Evolutionary conservation across 345 rosid species (phyloP).

Genomic region (Iberis pinnata): DNA sequence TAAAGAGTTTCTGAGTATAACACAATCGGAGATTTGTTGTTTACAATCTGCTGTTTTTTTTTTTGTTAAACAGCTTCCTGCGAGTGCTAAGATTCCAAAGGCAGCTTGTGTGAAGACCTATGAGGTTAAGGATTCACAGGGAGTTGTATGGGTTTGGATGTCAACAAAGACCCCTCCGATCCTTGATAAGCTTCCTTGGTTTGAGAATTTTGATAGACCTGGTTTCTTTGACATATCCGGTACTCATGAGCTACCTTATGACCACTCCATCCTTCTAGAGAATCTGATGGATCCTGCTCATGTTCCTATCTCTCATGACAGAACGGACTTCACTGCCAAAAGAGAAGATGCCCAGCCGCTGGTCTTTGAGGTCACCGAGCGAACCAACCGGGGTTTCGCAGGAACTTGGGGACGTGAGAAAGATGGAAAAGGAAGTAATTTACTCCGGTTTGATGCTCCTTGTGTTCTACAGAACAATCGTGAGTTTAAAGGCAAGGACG

Average conservation of each 20-base stretch:
- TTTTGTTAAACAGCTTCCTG: slow-evolving; percentile 49
- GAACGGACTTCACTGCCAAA: slow-evolving; percentile 78
- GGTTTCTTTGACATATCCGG: slow-evolving; percentile 66
- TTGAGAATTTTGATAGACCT: slow-evolving; percentile 71
- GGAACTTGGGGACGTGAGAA: slow-evolving; percentile 88
- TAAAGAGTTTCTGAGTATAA: not conserved
- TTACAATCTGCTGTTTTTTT: too few relatives aligned
- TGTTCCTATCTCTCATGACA: slow-evolving; percentile 83
- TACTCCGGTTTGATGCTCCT: slow-evolving; percentile 69
- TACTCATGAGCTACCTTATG: slow-evolving; percentile 87
- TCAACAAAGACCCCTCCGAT: slow-evolving; percentile 62
- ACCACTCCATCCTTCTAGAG: slow-evolving; percentile 89
- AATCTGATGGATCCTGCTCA: slow-evolving; percentile 99
- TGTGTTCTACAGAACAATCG: slow-evolving; percentile 73
- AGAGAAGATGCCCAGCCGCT: slow-evolving; percentile 88
- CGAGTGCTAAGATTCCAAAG: slow-evolving; percentile 70
- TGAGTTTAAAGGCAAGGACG: slow-evolving; percentile 54
- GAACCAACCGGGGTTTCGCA: slow-evolving; percentile 68
- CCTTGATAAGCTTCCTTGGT: slow-evolving; percentile 70
- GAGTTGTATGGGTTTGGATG: slow-evolving; percentile 96
- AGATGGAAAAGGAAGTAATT: slow-evolving; percentile 39
- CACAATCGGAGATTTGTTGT: too few relatives aligned
- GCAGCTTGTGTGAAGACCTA: slow-evolving; percentile 66
- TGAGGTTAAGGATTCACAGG: slow-evolving; percentile 78
- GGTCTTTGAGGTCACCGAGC: slow-evolving; percentile 61